Evolutionary conservation across 768 basidiomycete species (phyloP).

Genomic region (Scleroderma citrinum): DNA sequence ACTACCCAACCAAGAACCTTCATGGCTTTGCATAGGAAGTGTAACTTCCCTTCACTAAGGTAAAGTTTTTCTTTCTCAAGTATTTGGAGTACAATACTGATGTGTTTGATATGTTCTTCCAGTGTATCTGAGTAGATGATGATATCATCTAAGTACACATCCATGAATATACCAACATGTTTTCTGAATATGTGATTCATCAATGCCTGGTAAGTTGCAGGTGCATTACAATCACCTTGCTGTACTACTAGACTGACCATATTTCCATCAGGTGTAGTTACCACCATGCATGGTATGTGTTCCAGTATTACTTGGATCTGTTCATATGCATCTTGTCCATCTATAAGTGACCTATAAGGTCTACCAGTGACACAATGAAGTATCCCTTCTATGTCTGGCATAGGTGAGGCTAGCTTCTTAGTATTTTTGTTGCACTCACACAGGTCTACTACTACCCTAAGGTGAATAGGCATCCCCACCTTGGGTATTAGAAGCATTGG

Average conservation of each 20-base stretch:
- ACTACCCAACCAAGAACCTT: conserved; percentile 33
- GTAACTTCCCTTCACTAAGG: conserved; percentile 30
- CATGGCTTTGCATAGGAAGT: conserved; percentile 25
- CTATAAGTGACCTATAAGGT: background rate
- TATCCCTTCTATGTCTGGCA: conserved; percentile 15
- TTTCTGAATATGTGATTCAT: conserved; percentile 5
- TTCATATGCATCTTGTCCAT: conserved; percentile 17
- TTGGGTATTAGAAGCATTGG: conserved; percentile 6
- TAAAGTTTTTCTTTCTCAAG: conserved; percentile 31
- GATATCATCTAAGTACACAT: conserved; percentile 7
- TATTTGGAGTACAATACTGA: conserved; percentile 29
- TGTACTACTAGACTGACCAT: conserved; percentile 24
- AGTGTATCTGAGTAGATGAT: conserved; percentile 8
- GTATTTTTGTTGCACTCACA: conserved; percentile 13
- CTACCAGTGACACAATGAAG: background rate
- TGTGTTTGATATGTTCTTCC: conserved; percentile 26
- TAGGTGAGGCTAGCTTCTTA: conserved; percentile 7
- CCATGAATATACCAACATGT: background rate
- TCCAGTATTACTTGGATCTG: conserved; percentile 7
- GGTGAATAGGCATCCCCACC: background rate
- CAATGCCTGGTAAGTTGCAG: conserved; percentile 37
- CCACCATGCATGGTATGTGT: conserved; percentile 21
- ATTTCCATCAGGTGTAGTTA: conserved; percentile 33
- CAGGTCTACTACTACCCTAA: conserved; percentile 1
- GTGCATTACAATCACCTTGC: conserved; percentile 33